Evolutionary conservation across 1,139 yeast species (phyloP), one percentile per base, ranked within the genome.

Genomic region (Zygoascus hellenicus): DNA sequence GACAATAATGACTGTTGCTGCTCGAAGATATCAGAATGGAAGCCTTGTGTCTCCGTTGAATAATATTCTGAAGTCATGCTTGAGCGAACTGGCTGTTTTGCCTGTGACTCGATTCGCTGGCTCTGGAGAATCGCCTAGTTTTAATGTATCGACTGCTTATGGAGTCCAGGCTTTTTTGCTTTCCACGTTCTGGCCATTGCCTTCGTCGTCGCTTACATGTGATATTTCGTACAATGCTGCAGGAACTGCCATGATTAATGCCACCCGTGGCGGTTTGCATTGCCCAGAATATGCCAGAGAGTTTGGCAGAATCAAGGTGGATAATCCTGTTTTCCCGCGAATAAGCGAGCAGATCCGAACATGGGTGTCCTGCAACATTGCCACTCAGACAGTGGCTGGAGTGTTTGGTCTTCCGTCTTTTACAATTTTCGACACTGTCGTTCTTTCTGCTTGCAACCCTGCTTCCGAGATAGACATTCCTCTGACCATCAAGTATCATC

Each of bases 221-320:
- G 97, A 92, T 61, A 84, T 96, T 3, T 84, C 96, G 3, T 92
- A 97, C 94, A 87, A 85, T 60, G 87, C 97, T 0, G 83, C 88
- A 13, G 97, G 97, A 0, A 81, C 87, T 41, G 97, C 97, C 2
- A 74, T 89, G 59, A 86, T 86, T 62, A 95, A 86, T 62, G 97
- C 97, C 0, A 83, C 90, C 31, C 71, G 97, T 49, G 85, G 90
- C 10, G 97, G 98, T 0, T 69, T 92, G 34, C 96, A 92, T 61
- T 75, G 85, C 26, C 87, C 92, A 0, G 87, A 85, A 7, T 76
- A 75, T 51, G 70, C 78, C 7, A 66, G 69, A 37, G 80, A 75
- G 55, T 75, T 80, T 63, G 68, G 81, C 53, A 63, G 74, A 7
- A 62, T 69, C 47, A 63, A 61, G 44, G 57, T 60, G 2, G 63